Conservation (phyloP, 345 rosid genomes). For the Brassica juncea region DNA sequence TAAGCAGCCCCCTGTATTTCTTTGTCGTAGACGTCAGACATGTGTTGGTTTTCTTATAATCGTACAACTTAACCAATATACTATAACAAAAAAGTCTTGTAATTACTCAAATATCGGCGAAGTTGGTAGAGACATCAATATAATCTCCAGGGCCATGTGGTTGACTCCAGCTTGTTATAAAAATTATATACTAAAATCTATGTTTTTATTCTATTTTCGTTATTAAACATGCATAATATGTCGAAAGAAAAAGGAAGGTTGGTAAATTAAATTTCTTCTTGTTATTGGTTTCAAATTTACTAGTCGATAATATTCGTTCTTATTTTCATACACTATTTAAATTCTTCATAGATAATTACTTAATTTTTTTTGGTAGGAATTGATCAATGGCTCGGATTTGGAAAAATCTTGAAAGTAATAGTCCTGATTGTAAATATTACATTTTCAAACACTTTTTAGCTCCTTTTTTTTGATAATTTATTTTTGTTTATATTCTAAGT, state of each 20-base stretch:
- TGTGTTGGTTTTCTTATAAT: neutral
- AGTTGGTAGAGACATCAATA: slow-evolving; percentile 26
- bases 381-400: no score
- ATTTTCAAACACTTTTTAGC: no score
- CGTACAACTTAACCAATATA: neutral
- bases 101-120: slow-evolving; percentile 14
- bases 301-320: neutral
- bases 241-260: neutral
- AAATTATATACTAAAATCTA: neutral
- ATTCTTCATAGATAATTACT: neutral
- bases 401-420: no score
- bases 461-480: no score
- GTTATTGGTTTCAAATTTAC: neutral
- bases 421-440: no score
- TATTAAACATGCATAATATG: neutral
- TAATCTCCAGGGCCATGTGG: slow-evolving; percentile 11
- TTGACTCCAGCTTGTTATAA: slow-evolving; percentile 26
- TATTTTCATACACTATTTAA: neutral
- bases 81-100: neutral
- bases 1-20: neutral
- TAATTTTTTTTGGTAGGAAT: no score
- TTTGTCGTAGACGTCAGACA: neutral
- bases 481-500: no score
- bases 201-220: neutral
- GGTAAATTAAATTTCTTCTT: neutral